Evolutionary conservation across 2,329 filamentous ascomycete species (phyloP).

Genomic region (Botrytis porri): DNA sequence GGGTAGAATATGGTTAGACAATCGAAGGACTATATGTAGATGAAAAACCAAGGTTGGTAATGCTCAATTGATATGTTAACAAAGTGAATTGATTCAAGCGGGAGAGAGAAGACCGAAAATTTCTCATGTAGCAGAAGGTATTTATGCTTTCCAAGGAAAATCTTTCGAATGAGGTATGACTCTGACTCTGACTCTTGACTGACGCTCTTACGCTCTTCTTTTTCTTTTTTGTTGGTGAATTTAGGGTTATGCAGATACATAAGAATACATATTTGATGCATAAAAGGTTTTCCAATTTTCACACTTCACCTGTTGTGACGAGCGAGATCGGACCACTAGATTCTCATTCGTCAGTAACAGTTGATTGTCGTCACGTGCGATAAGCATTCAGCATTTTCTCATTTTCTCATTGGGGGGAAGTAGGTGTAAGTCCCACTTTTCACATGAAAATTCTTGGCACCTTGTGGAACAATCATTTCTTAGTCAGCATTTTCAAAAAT

Average conservation of each 20-base stretch:
- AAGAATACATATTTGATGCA: background rate
- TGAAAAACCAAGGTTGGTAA: background rate
- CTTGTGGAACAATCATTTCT: too few relatives aligned
- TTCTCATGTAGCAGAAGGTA: background rate
- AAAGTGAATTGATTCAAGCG: background rate
- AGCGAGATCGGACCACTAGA: slow-evolving; percentile 8
- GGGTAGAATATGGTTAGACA: background rate
- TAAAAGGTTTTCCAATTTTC: background rate
- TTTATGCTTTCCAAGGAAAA: slow-evolving; percentile 12
- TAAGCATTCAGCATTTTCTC: background rate
- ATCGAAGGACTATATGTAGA: background rate
- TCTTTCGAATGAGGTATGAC: slow-evolving; percentile 1
- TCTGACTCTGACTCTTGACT: slow-evolving; percentile 17
- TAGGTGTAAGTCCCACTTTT: too few relatives aligned
- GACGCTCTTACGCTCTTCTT: background rate
- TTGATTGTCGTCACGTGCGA: background rate
- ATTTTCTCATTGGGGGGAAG: too few relatives aligned
- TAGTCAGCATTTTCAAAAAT: too few relatives aligned
- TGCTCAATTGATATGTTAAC: background rate
- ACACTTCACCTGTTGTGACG: background rate
- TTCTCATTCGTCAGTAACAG: background rate
- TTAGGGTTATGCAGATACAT: background rate
- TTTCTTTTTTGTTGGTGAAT: background rate
- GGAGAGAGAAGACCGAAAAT: background rate
- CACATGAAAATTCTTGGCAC: too few relatives aligned